Evolutionary conservation across 2,329 filamentous ascomycete genomes (phyloP).

Genomic region (Nothophoma quercina): DNA sequence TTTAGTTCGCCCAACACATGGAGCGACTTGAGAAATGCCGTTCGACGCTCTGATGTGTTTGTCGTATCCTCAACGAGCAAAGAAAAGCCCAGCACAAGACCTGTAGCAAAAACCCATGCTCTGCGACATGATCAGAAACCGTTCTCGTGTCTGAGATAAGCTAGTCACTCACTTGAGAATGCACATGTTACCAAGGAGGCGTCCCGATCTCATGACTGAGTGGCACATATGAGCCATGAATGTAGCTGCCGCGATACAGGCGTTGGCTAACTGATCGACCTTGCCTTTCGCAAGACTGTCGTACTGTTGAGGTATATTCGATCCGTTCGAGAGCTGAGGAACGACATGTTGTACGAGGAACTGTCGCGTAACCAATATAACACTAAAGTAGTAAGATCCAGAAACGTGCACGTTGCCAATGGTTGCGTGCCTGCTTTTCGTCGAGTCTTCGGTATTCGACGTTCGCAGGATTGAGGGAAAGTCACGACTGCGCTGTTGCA

Average conservation of each 20-base stretch:
- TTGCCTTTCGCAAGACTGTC: conserved; percentile 31
- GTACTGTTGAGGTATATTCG: conserved; percentile 33
- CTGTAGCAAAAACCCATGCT: conserved; percentile 64
- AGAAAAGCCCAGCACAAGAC: conserved; percentile 64
- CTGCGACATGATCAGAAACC: conserved; percentile 36
- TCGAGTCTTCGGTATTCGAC: conserved; percentile 18
- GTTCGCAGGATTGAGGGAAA: conserved; percentile 50
- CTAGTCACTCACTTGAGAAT: conserved; percentile 62
- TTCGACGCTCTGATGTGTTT: conserved; percentile 54
- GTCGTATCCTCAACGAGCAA: conserved; percentile 60
- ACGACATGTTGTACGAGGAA: conserved; percentile 62
- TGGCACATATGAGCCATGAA: conserved; percentile 64
- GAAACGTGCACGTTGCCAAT: conserved; percentile 63
- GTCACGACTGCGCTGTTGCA: conserved; percentile 56
- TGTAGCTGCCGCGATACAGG: conserved; percentile 63
- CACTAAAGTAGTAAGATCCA: conserved; percentile 66
- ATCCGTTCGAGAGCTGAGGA: conserved; percentile 19
- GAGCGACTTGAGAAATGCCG: conserved; percentile 60
- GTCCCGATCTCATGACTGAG: conserved; percentile 55
- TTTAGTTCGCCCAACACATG: conserved; percentile 60
- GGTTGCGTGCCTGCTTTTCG: conserved; percentile 43
- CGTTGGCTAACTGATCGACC: conserved; percentile 56
- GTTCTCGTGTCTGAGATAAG: background rate
- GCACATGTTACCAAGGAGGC: conserved; percentile 64
- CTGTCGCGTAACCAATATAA: conserved; percentile 64